A percentile compares a stretch with the other conserved stretches of the same genome.
Evolutionary conservation across 768 basidiomycete genomes (phyloP).

Genomic region (Scleroderma citrinum): DNA sequence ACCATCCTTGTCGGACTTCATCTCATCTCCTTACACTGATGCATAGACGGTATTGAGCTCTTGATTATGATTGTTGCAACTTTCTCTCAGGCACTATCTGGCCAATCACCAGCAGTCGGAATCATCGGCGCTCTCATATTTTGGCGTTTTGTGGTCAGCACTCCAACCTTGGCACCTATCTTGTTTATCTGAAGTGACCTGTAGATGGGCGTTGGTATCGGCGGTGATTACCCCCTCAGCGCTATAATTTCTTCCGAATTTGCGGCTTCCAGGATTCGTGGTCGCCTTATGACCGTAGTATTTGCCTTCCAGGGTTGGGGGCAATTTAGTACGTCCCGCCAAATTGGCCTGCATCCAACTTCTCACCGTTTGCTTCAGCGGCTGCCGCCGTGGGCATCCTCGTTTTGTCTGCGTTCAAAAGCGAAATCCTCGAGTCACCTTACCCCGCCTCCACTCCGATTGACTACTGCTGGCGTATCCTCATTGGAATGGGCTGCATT

Average conservation of each 20-base stretch:
- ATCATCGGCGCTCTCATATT: constrained; percentile 74
- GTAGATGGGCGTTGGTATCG: constrained; percentile 77
- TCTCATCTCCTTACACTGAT: not conserved
- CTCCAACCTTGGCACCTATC: not conserved
- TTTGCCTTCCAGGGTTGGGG: constrained; percentile 89
- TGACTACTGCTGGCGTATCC: constrained; percentile 79
- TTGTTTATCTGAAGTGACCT: not conserved
- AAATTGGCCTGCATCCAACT: not conserved
- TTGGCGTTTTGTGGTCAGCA: constrained; percentile 70
- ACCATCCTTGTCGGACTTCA: no score
- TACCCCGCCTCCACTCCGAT: constrained; percentile 40
- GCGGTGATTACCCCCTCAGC: constrained; percentile 83
- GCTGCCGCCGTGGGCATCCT: constrained; percentile 64
- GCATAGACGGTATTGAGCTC: constrained; percentile 45
- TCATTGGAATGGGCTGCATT: constrained; percentile 84
- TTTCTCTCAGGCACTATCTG: constrained; percentile 75
- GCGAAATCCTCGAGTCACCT: constrained; percentile 41
- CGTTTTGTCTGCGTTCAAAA: constrained; percentile 64
- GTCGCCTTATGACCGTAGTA: constrained; percentile 85
- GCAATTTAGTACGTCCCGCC: constrained; percentile 51
- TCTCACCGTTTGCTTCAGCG: constrained; percentile 27
- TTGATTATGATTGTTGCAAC: constrained; percentile 79
- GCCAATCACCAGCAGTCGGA: constrained; percentile 55
- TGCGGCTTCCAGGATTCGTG: constrained; percentile 68
- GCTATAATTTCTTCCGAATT: constrained; percentile 90